A percentile compares a stretch with the other conserved stretches of the same genome.
Conservation (phyloP, 352 stramenopile species). For the Phytophthora sansomeana region DNA sequence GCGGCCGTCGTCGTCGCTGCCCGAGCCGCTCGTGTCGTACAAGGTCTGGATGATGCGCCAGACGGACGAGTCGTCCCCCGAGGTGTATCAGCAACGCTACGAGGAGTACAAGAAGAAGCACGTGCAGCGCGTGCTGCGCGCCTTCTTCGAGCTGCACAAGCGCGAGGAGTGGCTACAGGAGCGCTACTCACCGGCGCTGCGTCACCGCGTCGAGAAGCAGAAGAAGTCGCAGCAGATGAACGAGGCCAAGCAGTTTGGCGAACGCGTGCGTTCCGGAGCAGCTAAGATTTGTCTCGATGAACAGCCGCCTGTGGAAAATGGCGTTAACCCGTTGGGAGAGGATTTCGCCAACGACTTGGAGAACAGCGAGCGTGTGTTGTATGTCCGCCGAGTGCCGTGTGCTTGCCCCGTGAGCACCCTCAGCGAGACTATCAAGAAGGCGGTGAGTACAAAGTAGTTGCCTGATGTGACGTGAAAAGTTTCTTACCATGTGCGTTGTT, state of each 20-base stretch:
- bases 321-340: constrained; percentile 36
- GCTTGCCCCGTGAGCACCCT: constrained; percentile 73
- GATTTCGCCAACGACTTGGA: constrained; percentile 85
- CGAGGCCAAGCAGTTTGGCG: constrained; percentile 79
- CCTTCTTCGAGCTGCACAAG: constrained; percentile 90
- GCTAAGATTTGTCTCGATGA: constrained; percentile 78
- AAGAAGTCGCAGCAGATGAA: constrained; percentile 75
- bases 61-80: constrained; percentile 78
- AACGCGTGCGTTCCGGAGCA: constrained; percentile 61
- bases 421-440: constrained; percentile 85
- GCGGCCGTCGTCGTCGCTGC: constrained; percentile 47
- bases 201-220: constrained; percentile 65
- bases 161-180: constrained; percentile 89
- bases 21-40: constrained; percentile 84
- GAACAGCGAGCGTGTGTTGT: constrained; percentile 78
- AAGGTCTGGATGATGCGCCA: constrained; percentile 92
- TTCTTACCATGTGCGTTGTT: constrained; percentile 7
- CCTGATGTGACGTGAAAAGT: not conserved
- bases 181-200: constrained; percentile 83
- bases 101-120: constrained; percentile 93
- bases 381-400: constrained; percentile 83
- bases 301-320: constrained; percentile 32
- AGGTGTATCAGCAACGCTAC: constrained; percentile 88
- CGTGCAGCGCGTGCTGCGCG: constrained; percentile 73
- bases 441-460: constrained; percentile 46